phyloP scores from a whole-genome alignment of 2,329 filamentous ascomycete species.

The Monosporascus sp. region DNA sequence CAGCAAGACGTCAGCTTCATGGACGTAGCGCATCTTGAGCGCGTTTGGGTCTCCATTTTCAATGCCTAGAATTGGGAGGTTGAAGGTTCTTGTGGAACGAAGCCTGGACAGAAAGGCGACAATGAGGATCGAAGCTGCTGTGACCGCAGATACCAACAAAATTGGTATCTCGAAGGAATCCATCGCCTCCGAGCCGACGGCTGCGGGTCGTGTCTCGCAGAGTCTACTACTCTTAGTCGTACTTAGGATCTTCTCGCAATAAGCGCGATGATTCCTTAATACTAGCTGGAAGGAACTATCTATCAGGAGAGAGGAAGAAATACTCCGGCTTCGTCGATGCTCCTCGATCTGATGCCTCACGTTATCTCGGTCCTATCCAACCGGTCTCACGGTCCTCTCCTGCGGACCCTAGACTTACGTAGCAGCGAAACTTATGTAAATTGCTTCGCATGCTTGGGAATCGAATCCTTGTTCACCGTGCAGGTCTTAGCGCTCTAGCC shows the following conservation, averaged over 20 bases:
- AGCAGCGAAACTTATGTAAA: too few species aligned
- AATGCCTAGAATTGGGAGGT: slow-evolving; percentile 15
- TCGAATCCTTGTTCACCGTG: not conserved
- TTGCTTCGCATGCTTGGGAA: not conserved
- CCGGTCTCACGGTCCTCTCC: too few species aligned
- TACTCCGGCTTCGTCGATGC: too few species aligned
- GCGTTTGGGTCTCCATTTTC: slow-evolving; percentile 11
- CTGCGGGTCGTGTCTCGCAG: too few species aligned
- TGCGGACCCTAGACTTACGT: too few species aligned
- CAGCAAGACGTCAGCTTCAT: slow-evolving; percentile 20
- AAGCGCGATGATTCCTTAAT: too few species aligned
- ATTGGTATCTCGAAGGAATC: slow-evolving; percentile 4
- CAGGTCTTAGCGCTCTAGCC: not conserved
- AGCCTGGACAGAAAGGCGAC: slow-evolving; percentile 9
- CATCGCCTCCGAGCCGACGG: slow-evolving; percentile 6
- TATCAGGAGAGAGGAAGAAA: too few species aligned
- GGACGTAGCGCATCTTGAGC: slow-evolving; percentile 20
- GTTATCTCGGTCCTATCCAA: too few species aligned
- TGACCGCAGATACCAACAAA: slow-evolving; percentile 11
- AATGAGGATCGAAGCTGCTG: slow-evolving; percentile 7
- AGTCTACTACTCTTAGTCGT: too few species aligned
- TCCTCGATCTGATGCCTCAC: too few species aligned
- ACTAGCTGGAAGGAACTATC: too few species aligned
- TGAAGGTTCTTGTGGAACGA: slow-evolving; percentile 9
- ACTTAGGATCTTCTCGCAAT: too few species aligned